Evolutionary conservation across 2,329 filamentous ascomycete species (phyloP), one percentile per base, ranked within the genome.

Genomic region (Talaromyces sp.): DNA sequence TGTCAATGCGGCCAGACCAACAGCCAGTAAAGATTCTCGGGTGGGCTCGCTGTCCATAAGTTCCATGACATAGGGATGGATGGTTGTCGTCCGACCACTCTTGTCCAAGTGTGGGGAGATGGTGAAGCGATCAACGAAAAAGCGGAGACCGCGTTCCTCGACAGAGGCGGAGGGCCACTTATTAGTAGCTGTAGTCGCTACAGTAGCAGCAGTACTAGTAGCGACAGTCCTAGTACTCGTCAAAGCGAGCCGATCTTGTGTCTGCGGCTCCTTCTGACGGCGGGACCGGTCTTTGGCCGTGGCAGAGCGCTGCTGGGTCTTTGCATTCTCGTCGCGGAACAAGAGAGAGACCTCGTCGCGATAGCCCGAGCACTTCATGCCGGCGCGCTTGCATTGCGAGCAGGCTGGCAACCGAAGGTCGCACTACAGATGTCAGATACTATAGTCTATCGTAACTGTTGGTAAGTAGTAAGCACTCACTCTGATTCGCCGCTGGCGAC

Each of bases 291-390:
- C 39, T 56, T 68, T 69, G 19, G 66, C 66, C 17, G 60, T 64
- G 32, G 63, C 66, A 25, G 67, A 66, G 53, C 65, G 63, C 36
- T 63, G 66, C 28, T 66, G 65, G 25, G 66, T 65, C 32, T 63
- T 68, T 27, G 65, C 69, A 61, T 68, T 73, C 62, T 73, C 71
- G 57, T 72, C 64, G 15, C 67, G 69, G 58, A 73, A 72, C 39
- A 70, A 55, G 2, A 72, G 59, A 28, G 69, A 63, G 19, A 64
- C 55, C n/a, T 69, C 64, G 33, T 74, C 71, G 33, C 67, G 68
- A 59, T 73, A 74, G 53, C 71, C 71, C 42, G 68, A 64, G 49
- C 72, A 73, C 51, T 64, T 42, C 49, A 72, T 67, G 25, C 69
- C 68, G 25, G 66, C 70, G 55, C 71, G 65, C 47, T 60, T 69